Evolutionary conservation across 257 asterid genomes (phyloP), one percentile per base, ranked within the genome.

Genomic region (Eustoma russellianum): DNA sequence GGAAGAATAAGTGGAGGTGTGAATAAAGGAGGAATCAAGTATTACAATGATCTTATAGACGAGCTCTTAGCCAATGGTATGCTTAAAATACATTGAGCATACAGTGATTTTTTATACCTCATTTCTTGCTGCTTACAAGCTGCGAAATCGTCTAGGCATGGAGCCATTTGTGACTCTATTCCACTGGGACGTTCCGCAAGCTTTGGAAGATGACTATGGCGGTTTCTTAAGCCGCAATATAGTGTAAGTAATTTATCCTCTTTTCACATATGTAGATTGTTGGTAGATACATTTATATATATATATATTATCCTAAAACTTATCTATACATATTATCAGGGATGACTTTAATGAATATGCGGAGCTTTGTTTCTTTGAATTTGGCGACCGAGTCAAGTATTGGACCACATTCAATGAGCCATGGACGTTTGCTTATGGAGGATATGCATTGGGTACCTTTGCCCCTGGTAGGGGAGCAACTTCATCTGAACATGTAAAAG

Each of bases 381-480:
- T 56, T 43, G 49, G 52, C 1, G 43, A 57, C 46, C 52, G 52
- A 1, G 52, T 44, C 3, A 45, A 43, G 33, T 6, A 18, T 46
- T 46, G 52, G 52, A 46, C n/a, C 0, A 54, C 59, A 35, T 12
- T 54, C 3, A 54, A 54, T 17, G 59, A 54, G 35, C 59, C 59
- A 0, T 17, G 33, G 35, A 40, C 5, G 7, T 11, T 54, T 2
- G 12, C 19, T 6, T 16, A 4, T 10, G 44, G 14, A 16, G 59
- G 59, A 0, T 54, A 54, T 35, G 59, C 11, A 5, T 7, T 15
- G 5, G 59, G 59, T 2, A 1, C 35, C 4, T 16, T 54, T 12
- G 33, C 59, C 5, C 59, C 48, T 2, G 14, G 34, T 16, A 28
- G 59, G 13, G 59, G 48, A 7, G 18, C 30, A 35, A 11, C 11